A percentile compares a stretch with the other conserved stretches of the same genome.
These are phyloP conservation scores for Grosmannia clavigera DNA, from an alignment of 2,329 filamentous ascomycete genomes.

Conservation along the genomic window DNA sequence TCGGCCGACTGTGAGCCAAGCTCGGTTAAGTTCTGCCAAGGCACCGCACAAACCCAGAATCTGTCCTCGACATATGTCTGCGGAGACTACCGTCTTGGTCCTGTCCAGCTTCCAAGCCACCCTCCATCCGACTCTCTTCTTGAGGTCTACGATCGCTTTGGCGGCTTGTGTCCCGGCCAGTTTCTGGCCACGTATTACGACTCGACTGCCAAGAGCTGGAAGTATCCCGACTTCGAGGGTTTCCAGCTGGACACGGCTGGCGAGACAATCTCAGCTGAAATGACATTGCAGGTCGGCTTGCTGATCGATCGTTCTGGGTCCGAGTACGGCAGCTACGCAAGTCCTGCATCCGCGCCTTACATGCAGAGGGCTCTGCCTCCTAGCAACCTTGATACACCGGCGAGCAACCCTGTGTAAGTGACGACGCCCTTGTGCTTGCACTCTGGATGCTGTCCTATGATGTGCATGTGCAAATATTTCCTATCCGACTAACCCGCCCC, in stretches of 20 bases:
- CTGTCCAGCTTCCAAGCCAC: constrained; percentile 19
- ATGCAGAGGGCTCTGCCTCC: constrained; percentile 34
- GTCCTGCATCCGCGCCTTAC: constrained; percentile 31
- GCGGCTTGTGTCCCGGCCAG: constrained; percentile 25
- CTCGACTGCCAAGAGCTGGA: constrained; percentile 13
- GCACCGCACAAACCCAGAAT: constrained; percentile 18
- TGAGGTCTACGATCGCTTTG: constrained; percentile 23
- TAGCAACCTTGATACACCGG: constrained; percentile 26
- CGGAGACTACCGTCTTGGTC: constrained; percentile 25
- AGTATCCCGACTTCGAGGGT: constrained; percentile 29
- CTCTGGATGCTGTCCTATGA: neutral
- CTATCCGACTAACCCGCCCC: neutral
- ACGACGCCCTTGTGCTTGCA: neutral
- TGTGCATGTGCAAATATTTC: no score
- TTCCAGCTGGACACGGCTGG: constrained; percentile 25
- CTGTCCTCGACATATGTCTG: constrained; percentile 21
- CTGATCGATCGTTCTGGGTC: constrained; percentile 35
- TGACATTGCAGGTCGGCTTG: constrained; percentile 26
- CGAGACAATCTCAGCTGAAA: constrained; percentile 26
- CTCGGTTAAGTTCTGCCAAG: constrained; percentile 16
- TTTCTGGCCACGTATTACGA: constrained; percentile 25
- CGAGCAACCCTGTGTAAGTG: constrained; percentile 14
- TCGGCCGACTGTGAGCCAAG: neutral
- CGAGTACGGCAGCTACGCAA: constrained; percentile 29
- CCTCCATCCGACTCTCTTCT: constrained; percentile 21